These are phyloP conservation scores for Vickermania ingenoplastis DNA, from an alignment of 208 protist species.

Conservation along the genomic window DNA sequence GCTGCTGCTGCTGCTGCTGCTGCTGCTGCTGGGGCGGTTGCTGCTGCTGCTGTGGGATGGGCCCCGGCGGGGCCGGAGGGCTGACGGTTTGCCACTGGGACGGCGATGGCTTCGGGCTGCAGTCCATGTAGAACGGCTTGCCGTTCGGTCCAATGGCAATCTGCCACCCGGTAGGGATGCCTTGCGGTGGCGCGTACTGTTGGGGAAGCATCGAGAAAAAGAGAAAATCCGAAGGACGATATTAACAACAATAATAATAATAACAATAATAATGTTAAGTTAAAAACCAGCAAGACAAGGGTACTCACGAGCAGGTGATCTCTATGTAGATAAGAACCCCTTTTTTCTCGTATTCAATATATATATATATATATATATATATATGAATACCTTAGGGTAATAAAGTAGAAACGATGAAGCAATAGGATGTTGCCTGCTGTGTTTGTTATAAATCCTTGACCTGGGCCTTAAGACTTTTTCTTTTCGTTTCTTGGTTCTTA, in stretches of 20 bases:
- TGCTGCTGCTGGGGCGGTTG: neutral
- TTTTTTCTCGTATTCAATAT: no score
- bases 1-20: neutral
- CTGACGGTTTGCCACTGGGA: neutral
- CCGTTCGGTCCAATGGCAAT: neutral
- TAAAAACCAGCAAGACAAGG: no score
- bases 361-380: slow-evolving; percentile 2
- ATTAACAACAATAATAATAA: neutral
- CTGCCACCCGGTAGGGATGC: neutral
- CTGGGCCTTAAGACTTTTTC: no score
- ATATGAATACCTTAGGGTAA: neutral
- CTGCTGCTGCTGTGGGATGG: neutral
- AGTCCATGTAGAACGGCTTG: neutral
- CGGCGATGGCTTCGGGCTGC: neutral
- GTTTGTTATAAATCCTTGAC: no score
- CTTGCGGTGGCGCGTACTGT: neutral
- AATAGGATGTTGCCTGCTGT: no score
- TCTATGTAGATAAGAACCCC: no score
- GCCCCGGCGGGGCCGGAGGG: neutral
- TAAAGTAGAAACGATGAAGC: no score
- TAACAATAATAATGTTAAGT: neutral
- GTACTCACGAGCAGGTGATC: no score
- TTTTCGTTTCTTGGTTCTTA: neutral
- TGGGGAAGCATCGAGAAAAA: neutral
- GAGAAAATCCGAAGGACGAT: neutral